Evolutionary conservation across 176 grass and related monocot genomes (phyloP).

Genomic region (Phoenix dactylifera): DNA sequence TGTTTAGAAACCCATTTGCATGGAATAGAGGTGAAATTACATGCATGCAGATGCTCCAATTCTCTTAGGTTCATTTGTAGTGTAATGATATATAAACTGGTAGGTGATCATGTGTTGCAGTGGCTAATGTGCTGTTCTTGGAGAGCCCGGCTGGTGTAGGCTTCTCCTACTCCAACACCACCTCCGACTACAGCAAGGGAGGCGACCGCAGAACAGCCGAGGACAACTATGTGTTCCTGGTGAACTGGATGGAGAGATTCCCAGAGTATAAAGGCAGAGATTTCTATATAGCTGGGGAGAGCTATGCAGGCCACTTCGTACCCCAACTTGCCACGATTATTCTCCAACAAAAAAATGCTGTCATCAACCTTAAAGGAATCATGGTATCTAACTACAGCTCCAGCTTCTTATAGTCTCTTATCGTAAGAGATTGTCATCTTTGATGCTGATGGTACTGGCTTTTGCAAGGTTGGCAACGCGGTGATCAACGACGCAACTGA

Average conservation of each 20-base stretch:
- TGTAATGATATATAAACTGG: not conserved
- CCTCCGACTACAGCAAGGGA: slow-evolving; percentile 43
- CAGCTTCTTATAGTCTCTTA: no score
- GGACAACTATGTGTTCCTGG: slow-evolving; percentile 51
- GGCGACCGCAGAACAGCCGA: slow-evolving; percentile 56
- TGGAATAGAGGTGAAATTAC: slow-evolving; percentile 57
- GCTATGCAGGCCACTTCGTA: slow-evolving; percentile 83
- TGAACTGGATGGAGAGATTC: slow-evolving; percentile 66
- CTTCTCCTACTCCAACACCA: slow-evolving; percentile 95
- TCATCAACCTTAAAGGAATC: slow-evolving; percentile 77
- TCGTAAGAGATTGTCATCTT: no score
- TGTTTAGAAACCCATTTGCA: slow-evolving; percentile 65
- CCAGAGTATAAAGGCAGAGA: slow-evolving; percentile 78
- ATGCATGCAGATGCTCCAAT: not conserved
- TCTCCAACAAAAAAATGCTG: slow-evolving; percentile 27
- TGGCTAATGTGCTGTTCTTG: slow-evolving; percentile 75
- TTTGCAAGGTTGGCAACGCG: slow-evolving; percentile 75
- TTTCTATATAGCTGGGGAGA: slow-evolving; percentile 76
- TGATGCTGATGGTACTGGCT: not conserved
- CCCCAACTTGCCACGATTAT: slow-evolving; percentile 66
- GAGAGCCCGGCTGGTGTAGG: slow-evolving; percentile 92
- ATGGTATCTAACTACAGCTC: slow-evolving; percentile 26
- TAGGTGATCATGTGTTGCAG: slow-evolving; percentile 9
- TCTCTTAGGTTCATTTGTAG: not conserved
- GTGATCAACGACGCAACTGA: slow-evolving; percentile 72